A percentile compares a stretch with the other conserved stretches of the same genome.
Evolutionary conservation across 2,329 filamentous ascomycete species (phyloP).

Genomic region (Daldinia sp.): DNA sequence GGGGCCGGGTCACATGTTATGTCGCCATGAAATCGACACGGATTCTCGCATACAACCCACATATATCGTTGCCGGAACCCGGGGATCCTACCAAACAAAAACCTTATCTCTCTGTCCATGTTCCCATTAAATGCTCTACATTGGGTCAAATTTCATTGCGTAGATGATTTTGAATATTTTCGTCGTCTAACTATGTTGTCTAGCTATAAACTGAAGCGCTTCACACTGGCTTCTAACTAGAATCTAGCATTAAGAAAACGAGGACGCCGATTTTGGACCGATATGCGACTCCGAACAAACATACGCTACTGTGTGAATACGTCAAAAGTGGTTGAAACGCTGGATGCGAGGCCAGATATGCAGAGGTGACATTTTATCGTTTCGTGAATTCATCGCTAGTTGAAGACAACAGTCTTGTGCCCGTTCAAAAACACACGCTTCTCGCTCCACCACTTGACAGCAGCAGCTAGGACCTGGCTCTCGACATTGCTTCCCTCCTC

Average conservation of each 20-base stretch:
- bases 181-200: not conserved
- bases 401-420: constrained; percentile 81
- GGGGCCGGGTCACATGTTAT: constrained; percentile 30
- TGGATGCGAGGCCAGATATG: not conserved
- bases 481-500: constrained; percentile 85
- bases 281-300: not conserved
- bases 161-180: not conserved
- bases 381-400: constrained; percentile 41
- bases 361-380: not conserved
- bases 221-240: not conserved
- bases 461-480: constrained; percentile 81
- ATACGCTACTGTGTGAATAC: not conserved
- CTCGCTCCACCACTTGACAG: constrained; percentile 86
- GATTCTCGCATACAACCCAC: constrained; percentile 5
- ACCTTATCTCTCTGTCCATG: not conserved
- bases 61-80: not conserved
- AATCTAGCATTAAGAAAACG: not conserved
- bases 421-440: constrained; percentile 80
- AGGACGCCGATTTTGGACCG: not conserved
- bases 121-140: not conserved
- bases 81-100: not conserved
- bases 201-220: not conserved
- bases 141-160: not conserved
- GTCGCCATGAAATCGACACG: constrained; percentile 13
- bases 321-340: not conserved